A percentile compares a stretch with the other conserved stretches of the same genome.
These are phyloP conservation scores for Wickerhamiella shivajii DNA, from an alignment of 805 yeast genomes.

Conservation along the genomic window DNA sequence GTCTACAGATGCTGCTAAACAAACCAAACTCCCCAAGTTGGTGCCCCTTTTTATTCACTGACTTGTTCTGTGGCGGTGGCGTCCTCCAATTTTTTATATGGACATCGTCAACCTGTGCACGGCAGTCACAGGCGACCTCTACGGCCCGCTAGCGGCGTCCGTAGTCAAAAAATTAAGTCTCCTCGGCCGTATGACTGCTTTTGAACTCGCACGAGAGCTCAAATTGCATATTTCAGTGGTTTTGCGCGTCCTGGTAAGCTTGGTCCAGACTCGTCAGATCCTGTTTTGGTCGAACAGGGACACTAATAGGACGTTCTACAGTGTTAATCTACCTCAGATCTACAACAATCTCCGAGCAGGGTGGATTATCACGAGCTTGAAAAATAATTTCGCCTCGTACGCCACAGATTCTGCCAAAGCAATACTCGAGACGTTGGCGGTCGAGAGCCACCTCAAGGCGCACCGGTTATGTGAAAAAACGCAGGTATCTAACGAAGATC, in stretches of 20 bases:
- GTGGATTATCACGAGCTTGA: constrained; percentile 41
- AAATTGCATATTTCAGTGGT: constrained; percentile 36
- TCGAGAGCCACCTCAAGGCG: constrained; percentile 44
- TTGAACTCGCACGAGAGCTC: constrained; percentile 37
- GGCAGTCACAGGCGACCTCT: constrained; percentile 22
- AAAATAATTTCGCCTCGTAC: constrained; percentile 19
- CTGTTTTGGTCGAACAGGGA: constrained; percentile 40
- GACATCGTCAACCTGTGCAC: constrained; percentile 18
- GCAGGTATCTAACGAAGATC: constrained; percentile 17
- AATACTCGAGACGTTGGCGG: constrained; percentile 46
- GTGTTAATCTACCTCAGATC: constrained; percentile 48
- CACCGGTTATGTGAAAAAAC: constrained; percentile 8
- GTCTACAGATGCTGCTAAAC: no score
- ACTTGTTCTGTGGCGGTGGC: no score
- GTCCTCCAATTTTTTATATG: no score
- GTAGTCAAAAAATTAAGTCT: constrained; percentile 47
- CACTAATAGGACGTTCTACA: constrained; percentile 31
- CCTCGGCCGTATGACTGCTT: constrained; percentile 49
- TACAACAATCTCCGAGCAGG: constrained; percentile 60
- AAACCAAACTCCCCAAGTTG: no score
- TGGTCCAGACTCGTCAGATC: constrained; percentile 68
- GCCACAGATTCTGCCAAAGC: constrained; percentile 38
- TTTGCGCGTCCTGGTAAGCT: constrained; percentile 53
- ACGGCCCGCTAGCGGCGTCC: constrained; percentile 62
- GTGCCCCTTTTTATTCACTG: no score